Evolutionary conservation across 768 basidiomycete genomes (phyloP), one percentile per base, ranked within the genome.

Genomic region (Mycena latifolia): DNA sequence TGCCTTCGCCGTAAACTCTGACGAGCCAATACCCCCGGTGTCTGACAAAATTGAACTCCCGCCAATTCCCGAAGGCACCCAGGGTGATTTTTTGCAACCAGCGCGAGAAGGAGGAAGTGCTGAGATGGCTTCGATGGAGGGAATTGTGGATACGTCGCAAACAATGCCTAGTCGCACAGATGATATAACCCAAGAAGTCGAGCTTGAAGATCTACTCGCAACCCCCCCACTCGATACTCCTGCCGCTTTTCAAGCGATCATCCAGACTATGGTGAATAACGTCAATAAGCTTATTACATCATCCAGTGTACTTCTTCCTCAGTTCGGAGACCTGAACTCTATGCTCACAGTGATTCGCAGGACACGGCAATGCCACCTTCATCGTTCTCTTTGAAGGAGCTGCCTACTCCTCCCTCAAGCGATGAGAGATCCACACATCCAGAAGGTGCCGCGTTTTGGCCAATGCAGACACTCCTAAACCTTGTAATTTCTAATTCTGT

Each of bases 201-300:
- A 39, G 17, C 6, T 15, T n/a, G 37, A 56, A 22, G 41, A 17
- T 15, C 33, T 31, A 18, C 6, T 25, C 15, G 22, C 28, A 41
- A 22, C 24, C n/a, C 37, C 12, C 3, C 22, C 47, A 51, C 18
- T 35, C 28, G n/a, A 22, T 33, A 20, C 3, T 29, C 27, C 56
- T 20, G 57, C 56, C 9, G 31, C 48, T 17, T 24, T 66, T 8
- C 47, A 61, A 11, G 47, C 47, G 18, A 33, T 66, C 33, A 56
- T 66, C 24, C 5, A 61, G 43, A 45, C 25, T 14, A 45, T 66
- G 55, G 55, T 66, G 25, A 51, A 39, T 15, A 29, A 62, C 43
- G 60, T 43, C 8, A 66, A 66, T 39, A 51, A 35, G 20, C 60
- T 25, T 8, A 61, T 66, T 22, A 51, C 57, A 29, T 61, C 37